Conservation (phyloP, 2,329 filamentous ascomycete species). For the Cladosporium halotolerans region DNA sequence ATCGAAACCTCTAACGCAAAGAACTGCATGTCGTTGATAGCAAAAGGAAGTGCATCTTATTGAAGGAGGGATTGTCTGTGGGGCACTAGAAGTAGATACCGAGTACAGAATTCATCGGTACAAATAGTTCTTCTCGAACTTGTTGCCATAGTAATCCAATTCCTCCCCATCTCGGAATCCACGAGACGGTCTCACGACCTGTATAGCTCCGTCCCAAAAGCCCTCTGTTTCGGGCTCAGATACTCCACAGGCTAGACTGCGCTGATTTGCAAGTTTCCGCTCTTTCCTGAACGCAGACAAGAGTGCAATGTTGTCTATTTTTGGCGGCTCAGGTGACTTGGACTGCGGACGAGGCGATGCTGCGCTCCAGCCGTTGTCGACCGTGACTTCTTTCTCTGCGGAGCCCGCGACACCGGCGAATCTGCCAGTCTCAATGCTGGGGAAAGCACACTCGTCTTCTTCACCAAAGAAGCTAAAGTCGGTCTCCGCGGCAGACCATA, state of each 20-base stretch:
- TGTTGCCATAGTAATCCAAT: constrained; percentile 30
- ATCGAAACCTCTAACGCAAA: too few species aligned
- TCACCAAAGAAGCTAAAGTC: constrained; percentile 59
- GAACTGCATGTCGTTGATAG: too few species aligned
- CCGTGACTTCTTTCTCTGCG: constrained; percentile 22
- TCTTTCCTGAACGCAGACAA: constrained; percentile 49
- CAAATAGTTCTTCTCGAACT: constrained; percentile 23
- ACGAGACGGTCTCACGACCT: constrained; percentile 43
- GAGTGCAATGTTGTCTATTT: constrained; percentile 47
- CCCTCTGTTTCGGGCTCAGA: constrained; percentile 44
- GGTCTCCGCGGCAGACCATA: constrained; percentile 53
- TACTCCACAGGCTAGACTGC: constrained; percentile 27
- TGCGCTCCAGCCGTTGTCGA: constrained; percentile 5
- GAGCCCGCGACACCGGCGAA: constrained; percentile 13
- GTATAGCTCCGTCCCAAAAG: constrained; percentile 55
- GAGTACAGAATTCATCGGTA: constrained; percentile 19
- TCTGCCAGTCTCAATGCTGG: constrained; percentile 20
- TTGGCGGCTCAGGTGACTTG: neutral
- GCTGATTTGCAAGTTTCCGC: constrained; percentile 45
- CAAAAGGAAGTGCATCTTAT: too few species aligned
- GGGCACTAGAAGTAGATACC: too few species aligned
- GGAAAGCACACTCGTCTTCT: constrained; percentile 41
- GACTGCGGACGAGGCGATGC: neutral
- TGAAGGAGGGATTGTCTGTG: too few species aligned
- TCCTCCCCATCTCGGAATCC: constrained; percentile 25